phyloP scores from a whole-genome alignment of 495 filamentous ascomycete genomes.

The Aspergillus conjunctus region DNA sequence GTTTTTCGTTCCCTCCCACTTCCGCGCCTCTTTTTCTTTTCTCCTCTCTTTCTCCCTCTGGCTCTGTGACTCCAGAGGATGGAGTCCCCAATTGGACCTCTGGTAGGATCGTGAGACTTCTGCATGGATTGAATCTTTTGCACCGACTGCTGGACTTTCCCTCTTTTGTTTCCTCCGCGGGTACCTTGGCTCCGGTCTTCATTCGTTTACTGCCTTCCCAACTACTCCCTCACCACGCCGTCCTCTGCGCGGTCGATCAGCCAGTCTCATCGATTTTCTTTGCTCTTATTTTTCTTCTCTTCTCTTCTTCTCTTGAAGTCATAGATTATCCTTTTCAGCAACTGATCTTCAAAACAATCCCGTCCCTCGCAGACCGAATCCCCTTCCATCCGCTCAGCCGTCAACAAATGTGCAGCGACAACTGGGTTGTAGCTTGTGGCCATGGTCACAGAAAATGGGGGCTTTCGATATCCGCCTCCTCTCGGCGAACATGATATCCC shows the following conservation, averaged over 20 bases:
- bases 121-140: conserved; percentile 23
- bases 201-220: conserved; percentile 27
- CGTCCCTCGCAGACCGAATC: conserved; percentile 1
- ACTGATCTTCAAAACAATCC: background rate
- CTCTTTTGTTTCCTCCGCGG: conserved; percentile 21
- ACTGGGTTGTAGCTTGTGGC: conserved; percentile 48
- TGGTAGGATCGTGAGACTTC: conserved; percentile 34
- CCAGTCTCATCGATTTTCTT: conserved; percentile 14
- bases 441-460: conserved; percentile 55
- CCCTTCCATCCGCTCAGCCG: conserved; percentile 12
- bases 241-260: conserved; percentile 10
- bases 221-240: conserved; percentile 4
- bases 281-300: conserved; percentile 6
- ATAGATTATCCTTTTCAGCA: background rate
- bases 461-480: conserved; percentile 40
- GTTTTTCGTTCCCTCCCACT: conserved; percentile 9
- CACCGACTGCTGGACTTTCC: conserved; percentile 9
- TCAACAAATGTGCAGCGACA: conserved; percentile 52
- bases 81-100: conserved; percentile 29
- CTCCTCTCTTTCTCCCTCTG: conserved; percentile 13
- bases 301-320: conserved; percentile 1
- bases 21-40: conserved; percentile 14
- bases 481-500: conserved; percentile 37
- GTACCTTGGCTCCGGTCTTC: conserved; percentile 19
- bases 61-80: conserved; percentile 21